These are phyloP conservation scores for Diaporthe ampelina DNA, from an alignment of 2,329 filamentous ascomycete genomes.

Conservation along the genomic window DNA sequence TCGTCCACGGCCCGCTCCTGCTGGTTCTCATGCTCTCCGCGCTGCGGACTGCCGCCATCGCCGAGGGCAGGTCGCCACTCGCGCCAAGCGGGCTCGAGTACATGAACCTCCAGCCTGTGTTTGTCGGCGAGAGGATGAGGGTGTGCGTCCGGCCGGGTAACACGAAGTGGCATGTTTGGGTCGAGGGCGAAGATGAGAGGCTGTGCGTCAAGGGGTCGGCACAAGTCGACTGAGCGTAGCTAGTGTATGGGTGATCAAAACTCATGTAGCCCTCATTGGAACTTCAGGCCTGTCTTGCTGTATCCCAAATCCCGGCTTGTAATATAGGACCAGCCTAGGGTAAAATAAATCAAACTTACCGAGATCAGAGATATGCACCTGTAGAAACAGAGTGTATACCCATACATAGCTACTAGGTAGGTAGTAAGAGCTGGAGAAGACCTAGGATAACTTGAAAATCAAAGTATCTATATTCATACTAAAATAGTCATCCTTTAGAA, in stretches of 20 bases:
- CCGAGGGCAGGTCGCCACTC: constrained; percentile 44
- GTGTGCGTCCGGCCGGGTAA: constrained; percentile 73
- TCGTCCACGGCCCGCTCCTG: constrained; percentile 90
- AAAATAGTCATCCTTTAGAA: no score
- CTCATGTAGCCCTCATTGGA: neutral
- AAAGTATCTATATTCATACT: no score
- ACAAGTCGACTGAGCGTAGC: neutral
- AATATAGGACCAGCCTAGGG: neutral
- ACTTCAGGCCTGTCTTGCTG: neutral
- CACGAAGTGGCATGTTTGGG: constrained; percentile 72
- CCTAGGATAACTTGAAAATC: no score
- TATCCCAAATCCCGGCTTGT: neutral
- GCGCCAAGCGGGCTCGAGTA: constrained; percentile 76
- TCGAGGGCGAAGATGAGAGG: constrained; percentile 72
- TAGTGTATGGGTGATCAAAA: neutral
- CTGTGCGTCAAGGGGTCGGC: constrained; percentile 72
- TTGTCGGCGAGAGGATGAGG: constrained; percentile 77
- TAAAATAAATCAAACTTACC: neutral
- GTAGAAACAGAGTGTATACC: no score
- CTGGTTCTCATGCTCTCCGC: constrained; percentile 82
- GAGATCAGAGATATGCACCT: no score
- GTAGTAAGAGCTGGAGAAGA: no score
- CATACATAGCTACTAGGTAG: no score
- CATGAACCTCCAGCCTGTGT: constrained; percentile 85
- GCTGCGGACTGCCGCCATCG: constrained; percentile 58